Evolutionary conservation across 2,329 filamentous ascomycete genomes (phyloP).

Genomic region (Aschersonia sp.): DNA sequence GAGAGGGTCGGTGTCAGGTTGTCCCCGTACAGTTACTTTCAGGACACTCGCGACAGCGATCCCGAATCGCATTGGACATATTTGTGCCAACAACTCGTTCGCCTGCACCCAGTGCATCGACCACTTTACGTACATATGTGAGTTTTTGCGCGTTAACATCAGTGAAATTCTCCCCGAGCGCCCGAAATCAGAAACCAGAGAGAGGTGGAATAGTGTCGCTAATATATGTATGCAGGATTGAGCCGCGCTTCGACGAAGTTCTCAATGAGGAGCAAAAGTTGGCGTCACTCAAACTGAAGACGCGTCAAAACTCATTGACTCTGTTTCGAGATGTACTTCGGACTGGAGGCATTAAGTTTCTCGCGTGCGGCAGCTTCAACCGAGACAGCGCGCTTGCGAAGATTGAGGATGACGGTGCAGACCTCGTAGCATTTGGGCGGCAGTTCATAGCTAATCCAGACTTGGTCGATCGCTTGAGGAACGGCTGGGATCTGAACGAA

Average conservation of each 20-base stretch:
- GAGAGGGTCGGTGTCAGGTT: constrained; percentile 20
- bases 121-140: constrained; percentile 31
- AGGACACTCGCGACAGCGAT: constrained; percentile 14
- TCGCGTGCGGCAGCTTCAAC: constrained; percentile 34
- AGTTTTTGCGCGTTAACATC: constrained; percentile 2
- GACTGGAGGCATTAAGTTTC: constrained; percentile 24
- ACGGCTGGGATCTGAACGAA: constrained; percentile 11
- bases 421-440: constrained; percentile 14
- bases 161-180: too few species aligned
- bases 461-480: constrained; percentile 12
- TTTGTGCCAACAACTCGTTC: constrained; percentile 18
- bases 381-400: constrained; percentile 23
- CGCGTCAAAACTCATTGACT: constrained; percentile 13
- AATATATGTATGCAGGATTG: constrained; percentile 16
- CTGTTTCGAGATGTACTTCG: constrained; percentile 25
- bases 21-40: constrained; percentile 17
- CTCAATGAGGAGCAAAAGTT: constrained; percentile 28
- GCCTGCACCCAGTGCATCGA: constrained; percentile 16
- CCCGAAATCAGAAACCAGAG: too few species aligned
- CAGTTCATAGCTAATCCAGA: constrained; percentile 17
- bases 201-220: neutral
- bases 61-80: constrained; percentile 20
- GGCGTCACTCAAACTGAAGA: constrained; percentile 16
- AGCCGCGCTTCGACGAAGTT: constrained; percentile 31
- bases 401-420: constrained; percentile 15